Base-by-base conservation (phyloP, 805 yeast species). In the Candida oleophila region DNA sequence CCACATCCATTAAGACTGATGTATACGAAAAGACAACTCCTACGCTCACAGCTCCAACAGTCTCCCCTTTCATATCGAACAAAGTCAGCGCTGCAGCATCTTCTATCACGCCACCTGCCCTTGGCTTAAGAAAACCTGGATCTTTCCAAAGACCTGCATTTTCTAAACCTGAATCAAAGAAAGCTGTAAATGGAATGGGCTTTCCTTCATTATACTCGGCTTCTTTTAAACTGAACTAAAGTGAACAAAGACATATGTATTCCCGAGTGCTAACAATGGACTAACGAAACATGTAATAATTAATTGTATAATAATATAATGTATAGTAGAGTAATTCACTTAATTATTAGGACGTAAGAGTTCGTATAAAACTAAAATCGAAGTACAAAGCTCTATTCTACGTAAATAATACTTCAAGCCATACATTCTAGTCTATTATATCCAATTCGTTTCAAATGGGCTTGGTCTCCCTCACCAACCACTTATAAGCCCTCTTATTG, bases 401-500 rank as follows among this genome's bases (percentile, higher is more conserved):
- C n/a, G n/a, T n/a, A n/a, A n/a, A n/a, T n/a, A n/a, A n/a, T n/a
- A n/a, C n/a, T n/a, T n/a, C n/a, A n/a, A n/a, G n/a, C n/a, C n/a
- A n/a, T n/a, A n/a, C n/a, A n/a, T n/a, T n/a, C n/a, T n/a, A n/a
- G n/a, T n/a, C n/a, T n/a, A n/a, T n/a, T n/a, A n/a, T n/a, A n/a
- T n/a, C n/a, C n/a, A n/a, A n/a, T n/a, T 5, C 30, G 42, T 21
- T 22, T 38, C 46, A 54, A 36, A 60, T 38, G 9, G 76, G 74
- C 40, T 56, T 59, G 3, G 89, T 83, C 64, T 89, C 95, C 50
- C 77, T 77, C 54, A 77, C 64, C 41, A 92, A 70, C 96, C 96
- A 92, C 37, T 71, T 71, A 53, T 74, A 74, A 0, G 91, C 85
- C 19, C 78, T 63, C n/a, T 73, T 70, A 48, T 83, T 85, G 3